Conservation (phyloP, 257 asterid genomes). For the Solanum piurae region DNA sequence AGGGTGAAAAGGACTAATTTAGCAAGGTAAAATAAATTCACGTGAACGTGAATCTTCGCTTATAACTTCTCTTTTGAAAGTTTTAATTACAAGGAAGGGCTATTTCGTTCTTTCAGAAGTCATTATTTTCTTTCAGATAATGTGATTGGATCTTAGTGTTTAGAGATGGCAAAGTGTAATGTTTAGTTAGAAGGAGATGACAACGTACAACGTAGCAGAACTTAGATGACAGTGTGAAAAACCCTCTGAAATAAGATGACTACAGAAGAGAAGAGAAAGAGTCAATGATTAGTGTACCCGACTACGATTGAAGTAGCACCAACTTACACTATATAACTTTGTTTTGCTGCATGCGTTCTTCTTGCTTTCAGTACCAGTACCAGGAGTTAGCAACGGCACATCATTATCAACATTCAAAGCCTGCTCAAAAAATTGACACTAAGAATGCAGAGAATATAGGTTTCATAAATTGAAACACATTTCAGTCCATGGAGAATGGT, state of each 20-base stretch:
- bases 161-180: not conserved
- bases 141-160: not conserved
- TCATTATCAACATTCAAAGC: not conserved
- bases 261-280: not conserved
- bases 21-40: not conserved
- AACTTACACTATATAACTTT: not conserved
- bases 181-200: not conserved
- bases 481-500: not conserved
- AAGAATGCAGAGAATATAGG: not conserved
- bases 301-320: not conserved
- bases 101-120: not conserved
- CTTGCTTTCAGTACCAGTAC: not conserved
- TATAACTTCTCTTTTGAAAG: not conserved
- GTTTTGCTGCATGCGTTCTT: not conserved
- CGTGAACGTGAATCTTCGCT: not conserved
- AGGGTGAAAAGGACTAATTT: not conserved
- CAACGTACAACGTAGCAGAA: not conserved
- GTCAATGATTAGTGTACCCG: not conserved
- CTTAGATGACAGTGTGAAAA: not conserved
- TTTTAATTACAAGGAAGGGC: not conserved
- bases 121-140: not conserved
- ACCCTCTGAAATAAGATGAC: not conserved
- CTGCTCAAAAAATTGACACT: not conserved
- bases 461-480: not conserved
- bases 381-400: not conserved